These are phyloP conservation scores for Gossypium raimondii DNA, from an alignment of 345 rosid species.

Conservation along the genomic window DNA sequence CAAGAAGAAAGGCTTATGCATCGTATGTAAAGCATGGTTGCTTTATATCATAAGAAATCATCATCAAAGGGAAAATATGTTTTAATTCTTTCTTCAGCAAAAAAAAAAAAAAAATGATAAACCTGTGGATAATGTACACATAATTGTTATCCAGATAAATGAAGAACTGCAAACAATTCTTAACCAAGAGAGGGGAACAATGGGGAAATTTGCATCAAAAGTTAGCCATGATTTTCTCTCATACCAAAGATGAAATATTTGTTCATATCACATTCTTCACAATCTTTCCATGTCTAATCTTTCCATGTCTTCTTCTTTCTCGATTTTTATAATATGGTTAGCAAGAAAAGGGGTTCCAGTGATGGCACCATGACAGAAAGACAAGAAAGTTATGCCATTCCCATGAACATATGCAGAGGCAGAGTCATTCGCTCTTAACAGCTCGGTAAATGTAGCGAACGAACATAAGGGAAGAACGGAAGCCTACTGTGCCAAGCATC, in stretches of 20 bases:
- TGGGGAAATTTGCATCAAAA: not conserved
- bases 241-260: not conserved
- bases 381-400: not conserved
- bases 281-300: not conserved
- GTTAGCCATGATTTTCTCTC: not conserved
- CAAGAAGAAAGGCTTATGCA: not conserved
- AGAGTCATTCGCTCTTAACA: constrained; percentile 8
- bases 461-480: constrained; percentile 54
- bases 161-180: not conserved
- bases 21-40: not conserved
- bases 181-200: no score
- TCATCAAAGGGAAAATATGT: not conserved
- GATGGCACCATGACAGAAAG: not conserved
- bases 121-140: not conserved
- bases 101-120: not conserved
- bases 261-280: not conserved
- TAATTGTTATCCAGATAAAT: not conserved
- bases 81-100: not conserved
- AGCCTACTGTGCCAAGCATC: constrained; percentile 63
- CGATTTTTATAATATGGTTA: not conserved
- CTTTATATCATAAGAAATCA: not conserved
- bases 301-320: not conserved
- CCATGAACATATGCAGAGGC: not conserved
- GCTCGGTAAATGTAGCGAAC: constrained; percentile 45
- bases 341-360: not conserved